Conservation (phyloP, 345 rosid genomes). For the Atalantia buxifolia region DNA sequence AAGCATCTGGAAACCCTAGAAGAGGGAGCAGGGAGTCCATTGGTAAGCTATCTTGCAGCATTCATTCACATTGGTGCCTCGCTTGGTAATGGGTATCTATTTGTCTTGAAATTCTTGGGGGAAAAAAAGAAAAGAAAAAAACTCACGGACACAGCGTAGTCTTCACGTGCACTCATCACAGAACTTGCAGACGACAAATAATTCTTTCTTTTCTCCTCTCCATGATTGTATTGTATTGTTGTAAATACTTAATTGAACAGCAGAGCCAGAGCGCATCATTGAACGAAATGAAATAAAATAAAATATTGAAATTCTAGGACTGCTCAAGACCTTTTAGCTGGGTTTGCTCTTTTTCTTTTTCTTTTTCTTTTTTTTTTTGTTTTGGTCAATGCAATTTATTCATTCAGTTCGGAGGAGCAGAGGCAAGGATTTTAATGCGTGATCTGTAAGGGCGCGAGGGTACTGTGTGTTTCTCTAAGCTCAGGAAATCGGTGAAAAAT, state of each 20-base stretch:
- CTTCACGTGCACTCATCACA: slow-evolving; percentile 56
- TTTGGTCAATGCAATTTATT: neutral
- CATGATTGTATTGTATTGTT: slow-evolving; percentile 13
- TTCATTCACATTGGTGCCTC: neutral
- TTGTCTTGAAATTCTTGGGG: slow-evolving; percentile 37
- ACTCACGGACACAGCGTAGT: slow-evolving; percentile 33
- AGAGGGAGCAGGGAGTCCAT: slow-evolving; percentile 1
- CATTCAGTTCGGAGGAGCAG: neutral
- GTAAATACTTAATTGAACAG: no score
- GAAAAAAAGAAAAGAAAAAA: slow-evolving; percentile 21
- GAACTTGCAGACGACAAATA: slow-evolving; percentile 20
- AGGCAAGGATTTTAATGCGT: neutral
- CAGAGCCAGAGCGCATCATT: no score
- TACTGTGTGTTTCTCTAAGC: neutral
- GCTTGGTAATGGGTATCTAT: slow-evolving; percentile 1
- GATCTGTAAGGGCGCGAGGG: neutral
- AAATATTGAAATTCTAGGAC: slow-evolving; percentile 11
- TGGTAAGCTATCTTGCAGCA: neutral
- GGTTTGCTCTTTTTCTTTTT: neutral
- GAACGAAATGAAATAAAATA: no score
- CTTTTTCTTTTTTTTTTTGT: no score
- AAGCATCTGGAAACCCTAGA: neutral
- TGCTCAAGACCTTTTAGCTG: slow-evolving; percentile 7
- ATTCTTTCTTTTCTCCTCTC: slow-evolving; percentile 17
- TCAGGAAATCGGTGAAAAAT: slow-evolving; percentile 26